A percentile compares a stretch with the other conserved stretches of the same genome.
Evolutionary conservation across 441 rosid genomes (phyloP).

Genomic region (Geranium incanum): DNA sequence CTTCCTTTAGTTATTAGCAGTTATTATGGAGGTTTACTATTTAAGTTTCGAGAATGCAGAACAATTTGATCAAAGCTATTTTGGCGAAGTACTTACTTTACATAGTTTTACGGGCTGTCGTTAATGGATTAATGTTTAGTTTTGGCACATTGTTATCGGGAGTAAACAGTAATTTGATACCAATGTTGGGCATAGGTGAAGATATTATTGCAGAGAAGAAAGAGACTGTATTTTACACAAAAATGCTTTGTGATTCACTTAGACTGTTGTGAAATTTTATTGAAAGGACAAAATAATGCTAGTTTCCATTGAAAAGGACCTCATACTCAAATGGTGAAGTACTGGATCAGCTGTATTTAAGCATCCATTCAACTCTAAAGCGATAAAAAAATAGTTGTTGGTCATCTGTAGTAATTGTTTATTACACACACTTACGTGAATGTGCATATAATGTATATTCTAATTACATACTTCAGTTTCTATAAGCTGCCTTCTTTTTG

Average conservation of each 20-base stretch:
- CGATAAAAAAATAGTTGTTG: neutral
- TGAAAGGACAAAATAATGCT: neutral
- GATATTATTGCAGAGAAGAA: neutral
- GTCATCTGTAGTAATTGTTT: neutral
- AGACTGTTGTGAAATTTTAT: neutral
- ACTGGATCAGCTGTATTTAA: neutral
- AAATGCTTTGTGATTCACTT: neutral
- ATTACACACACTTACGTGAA: neutral
- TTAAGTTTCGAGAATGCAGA: too few relatives aligned
- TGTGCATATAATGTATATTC: neutral
- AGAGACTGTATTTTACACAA: too few relatives aligned
- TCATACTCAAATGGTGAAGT: neutral
- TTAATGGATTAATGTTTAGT: neutral
- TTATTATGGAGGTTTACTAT: too few relatives aligned
- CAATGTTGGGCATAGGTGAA: neutral
- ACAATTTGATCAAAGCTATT: too few relatives aligned
- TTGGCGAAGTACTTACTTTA: too few relatives aligned
- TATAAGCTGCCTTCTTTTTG: neutral
- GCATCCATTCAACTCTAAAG: neutral
- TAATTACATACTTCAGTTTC: neutral
- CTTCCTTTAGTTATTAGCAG: too few relatives aligned
- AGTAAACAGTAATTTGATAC: neutral
- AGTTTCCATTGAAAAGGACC: neutral
- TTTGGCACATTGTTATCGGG: neutral
- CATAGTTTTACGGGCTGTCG: neutral